A percentile compares a stretch with the other conserved stretches of the same genome.
Conservation (phyloP, 176 grass and related monocot genomes). For the Aegilops umbellulata region DNA sequence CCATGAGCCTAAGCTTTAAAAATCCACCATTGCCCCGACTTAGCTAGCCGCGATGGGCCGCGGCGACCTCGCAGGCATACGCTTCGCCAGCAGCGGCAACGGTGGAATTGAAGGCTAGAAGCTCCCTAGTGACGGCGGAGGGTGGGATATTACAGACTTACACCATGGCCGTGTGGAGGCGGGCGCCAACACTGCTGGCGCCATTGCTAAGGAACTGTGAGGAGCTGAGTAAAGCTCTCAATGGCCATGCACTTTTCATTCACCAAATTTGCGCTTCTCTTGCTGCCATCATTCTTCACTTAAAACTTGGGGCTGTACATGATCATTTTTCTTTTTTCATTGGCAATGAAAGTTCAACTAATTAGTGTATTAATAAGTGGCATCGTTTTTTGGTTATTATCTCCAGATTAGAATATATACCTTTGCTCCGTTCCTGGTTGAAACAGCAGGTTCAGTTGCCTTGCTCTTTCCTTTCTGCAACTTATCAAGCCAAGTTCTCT, state of each 20-base stretch:
- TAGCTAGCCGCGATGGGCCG: slow-evolving; percentile 56
- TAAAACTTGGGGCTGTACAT: background rate
- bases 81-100: slow-evolving; percentile 42
- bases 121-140: slow-evolving; percentile 52
- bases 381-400: background rate
- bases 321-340: no score
- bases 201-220: background rate
- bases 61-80: slow-evolving; percentile 65
- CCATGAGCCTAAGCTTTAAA: no score
- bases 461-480: no score
- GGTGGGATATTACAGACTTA: slow-evolving; percentile 57
- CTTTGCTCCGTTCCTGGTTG: background rate
- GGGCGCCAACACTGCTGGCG: background rate
- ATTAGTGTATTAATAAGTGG: no score
- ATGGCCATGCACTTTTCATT: background rate
- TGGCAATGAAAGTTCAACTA: background rate
- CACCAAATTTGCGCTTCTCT: background rate
- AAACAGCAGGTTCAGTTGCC: no score
- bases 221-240: background rate
- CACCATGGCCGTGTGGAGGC: slow-evolving; percentile 43
- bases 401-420: background rate
- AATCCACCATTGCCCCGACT: slow-evolving; percentile 48
- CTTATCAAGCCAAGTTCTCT: no score
- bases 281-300: background rate
- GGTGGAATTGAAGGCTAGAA: slow-evolving; percentile 61